Evolutionary conservation across 768 basidiomycete species (phyloP).

Genomic region (Thelephora aurantiotincta): DNA sequence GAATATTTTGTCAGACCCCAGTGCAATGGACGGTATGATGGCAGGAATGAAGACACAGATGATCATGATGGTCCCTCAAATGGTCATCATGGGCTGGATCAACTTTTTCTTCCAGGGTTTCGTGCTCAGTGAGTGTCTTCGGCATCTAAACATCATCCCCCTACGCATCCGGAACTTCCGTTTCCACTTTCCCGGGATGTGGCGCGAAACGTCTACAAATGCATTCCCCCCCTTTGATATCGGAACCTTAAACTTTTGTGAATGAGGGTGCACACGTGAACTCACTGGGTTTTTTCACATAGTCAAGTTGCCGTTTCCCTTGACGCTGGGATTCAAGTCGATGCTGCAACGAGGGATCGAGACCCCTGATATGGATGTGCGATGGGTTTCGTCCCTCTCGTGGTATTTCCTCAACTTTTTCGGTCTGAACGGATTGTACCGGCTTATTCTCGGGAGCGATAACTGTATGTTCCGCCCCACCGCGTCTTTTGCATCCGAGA

Average conservation of each 20-base stretch:
- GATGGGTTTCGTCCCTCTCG: constrained; percentile 96
- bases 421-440: constrained; percentile 91
- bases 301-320: constrained; percentile 95
- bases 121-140: constrained; percentile 68
- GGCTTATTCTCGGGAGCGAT: constrained; percentile 80
- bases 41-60: constrained; percentile 97
- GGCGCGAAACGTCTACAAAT: no score
- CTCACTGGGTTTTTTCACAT: constrained; percentile 4
- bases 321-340: constrained; percentile 93
- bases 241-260: not conserved
- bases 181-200: not conserved
- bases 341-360: constrained; percentile 96
- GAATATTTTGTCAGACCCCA: constrained; percentile 81
- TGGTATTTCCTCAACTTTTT: constrained; percentile 99
- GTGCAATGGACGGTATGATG: constrained; percentile 97
- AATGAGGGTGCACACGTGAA: constrained; percentile 1
- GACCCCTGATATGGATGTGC: constrained; percentile 92
- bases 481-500: not conserved
- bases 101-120: constrained; percentile 99
- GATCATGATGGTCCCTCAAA: constrained; percentile 98
- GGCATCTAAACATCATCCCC: not conserved
- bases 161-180: constrained; percentile 2
- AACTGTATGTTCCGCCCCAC: constrained; percentile 45
- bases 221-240: not conserved
- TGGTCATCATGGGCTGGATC: constrained; percentile 99